A percentile compares a stretch with the other conserved stretches of the same genome.
These are phyloP conservation scores for Fagus sylvatica DNA, from an alignment of 306 rosid genomes.

Conservation along the genomic window DNA sequence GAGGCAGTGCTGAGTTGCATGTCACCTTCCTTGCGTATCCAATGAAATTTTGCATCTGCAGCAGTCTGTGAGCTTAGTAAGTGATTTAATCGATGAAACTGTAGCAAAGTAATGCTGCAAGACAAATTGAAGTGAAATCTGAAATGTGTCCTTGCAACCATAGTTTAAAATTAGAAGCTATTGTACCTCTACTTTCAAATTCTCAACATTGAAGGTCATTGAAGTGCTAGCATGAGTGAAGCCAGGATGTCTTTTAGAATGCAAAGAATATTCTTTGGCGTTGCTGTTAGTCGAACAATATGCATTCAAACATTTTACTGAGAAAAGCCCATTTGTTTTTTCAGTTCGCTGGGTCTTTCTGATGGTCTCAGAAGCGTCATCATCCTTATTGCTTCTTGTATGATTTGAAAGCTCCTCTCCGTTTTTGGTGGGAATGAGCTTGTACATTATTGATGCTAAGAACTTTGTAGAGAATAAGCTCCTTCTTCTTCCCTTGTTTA, in stretches of 20 bases:
- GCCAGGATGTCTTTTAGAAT: constrained; percentile 16
- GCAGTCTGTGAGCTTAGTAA: constrained; percentile 28
- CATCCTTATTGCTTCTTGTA: constrained; percentile 20
- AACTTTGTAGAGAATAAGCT: constrained; percentile 24
- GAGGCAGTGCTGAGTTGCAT: not conserved
- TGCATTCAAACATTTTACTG: constrained; percentile 9
- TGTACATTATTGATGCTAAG: constrained; percentile 28
- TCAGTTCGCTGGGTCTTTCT: not conserved
- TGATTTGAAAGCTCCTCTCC: constrained; percentile 20
- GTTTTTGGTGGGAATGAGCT: constrained; percentile 27
- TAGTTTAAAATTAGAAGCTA: not conserved
- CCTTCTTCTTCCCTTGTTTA: constrained; percentile 19
- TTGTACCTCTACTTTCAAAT: constrained; percentile 36
- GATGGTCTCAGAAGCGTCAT: constrained; percentile 2
- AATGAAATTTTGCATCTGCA: constrained; percentile 18
- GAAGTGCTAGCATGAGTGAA: constrained; percentile 21
- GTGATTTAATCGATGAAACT: constrained; percentile 7
- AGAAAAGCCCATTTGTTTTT: constrained; percentile 2
- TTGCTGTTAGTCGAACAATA: constrained; percentile 4
- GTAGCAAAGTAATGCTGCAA: not conserved
- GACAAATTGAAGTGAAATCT: constrained; percentile 5
- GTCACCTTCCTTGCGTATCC: constrained; percentile 19
- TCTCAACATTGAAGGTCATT: constrained; percentile 34
- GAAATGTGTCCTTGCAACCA: not conserved
- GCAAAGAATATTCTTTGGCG: constrained; percentile 16